Conservation (phyloP, 2,329 filamentous ascomycete species). For the Fusarium virguliforme region DNA sequence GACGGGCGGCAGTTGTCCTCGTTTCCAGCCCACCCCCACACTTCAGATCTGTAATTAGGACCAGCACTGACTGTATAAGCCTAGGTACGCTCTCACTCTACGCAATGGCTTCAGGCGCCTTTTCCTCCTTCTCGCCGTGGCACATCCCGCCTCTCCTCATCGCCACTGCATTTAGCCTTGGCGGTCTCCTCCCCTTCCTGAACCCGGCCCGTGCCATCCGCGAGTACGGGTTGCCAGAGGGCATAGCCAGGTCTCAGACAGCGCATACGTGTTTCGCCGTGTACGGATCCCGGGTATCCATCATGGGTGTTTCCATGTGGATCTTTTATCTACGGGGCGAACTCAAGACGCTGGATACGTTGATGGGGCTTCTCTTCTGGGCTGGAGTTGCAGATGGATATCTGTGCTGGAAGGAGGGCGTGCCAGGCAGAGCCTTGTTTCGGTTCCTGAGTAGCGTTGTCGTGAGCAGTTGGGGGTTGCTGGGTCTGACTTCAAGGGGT, state of each 20-base stretch:
- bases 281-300: constrained; percentile 44
- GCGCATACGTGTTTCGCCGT: constrained; percentile 53
- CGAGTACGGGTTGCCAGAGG: constrained; percentile 55
- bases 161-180: constrained; percentile 53
- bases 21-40: background rate
- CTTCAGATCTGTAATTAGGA: background rate
- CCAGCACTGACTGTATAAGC: background rate
- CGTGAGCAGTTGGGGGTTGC: constrained; percentile 39
- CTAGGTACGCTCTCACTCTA: background rate
- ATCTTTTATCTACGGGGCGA: constrained; percentile 45
- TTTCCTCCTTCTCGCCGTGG: constrained; percentile 41
- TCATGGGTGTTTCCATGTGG: constrained; percentile 45
- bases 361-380: constrained; percentile 40
- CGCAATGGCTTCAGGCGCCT: constrained; percentile 33
- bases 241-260: constrained; percentile 51
- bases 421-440: constrained; percentile 27
- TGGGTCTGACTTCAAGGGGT: constrained; percentile 40
- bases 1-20: background rate
- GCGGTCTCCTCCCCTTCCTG: constrained; percentile 55
- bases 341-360: constrained; percentile 41
- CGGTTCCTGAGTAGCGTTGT: constrained; percentile 32
- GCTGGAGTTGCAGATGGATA: constrained; percentile 46
- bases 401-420: constrained; percentile 48
- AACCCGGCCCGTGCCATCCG: constrained; percentile 53
- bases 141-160: constrained; percentile 52